Percentiles rank a stretch among this genome's conserved stretches.
Evolutionary conservation across 2,329 filamentous ascomycete genomes (phyloP).

Genomic region (Colletotrichum sp.): DNA sequence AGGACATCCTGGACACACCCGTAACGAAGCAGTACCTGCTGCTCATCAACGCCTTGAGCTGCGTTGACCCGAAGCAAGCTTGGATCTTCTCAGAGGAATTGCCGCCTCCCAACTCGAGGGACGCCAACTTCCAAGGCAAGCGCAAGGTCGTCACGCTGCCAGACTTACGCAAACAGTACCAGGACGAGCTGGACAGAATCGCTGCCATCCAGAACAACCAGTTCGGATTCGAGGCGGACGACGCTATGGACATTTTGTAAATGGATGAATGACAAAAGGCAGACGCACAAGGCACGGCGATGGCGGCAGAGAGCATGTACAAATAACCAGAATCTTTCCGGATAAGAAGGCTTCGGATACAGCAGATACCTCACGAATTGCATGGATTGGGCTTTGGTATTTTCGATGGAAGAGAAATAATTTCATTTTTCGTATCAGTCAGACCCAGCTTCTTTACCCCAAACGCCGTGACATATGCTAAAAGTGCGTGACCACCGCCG

Average conservation of each 20-base stretch:
- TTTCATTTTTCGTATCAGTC: slow-evolving; percentile 24
- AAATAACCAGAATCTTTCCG: slow-evolving; percentile 14
- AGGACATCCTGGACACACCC: slow-evolving; percentile 65
- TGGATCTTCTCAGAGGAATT: slow-evolving; percentile 72
- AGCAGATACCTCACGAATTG: slow-evolving; percentile 23
- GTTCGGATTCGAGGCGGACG: slow-evolving; percentile 73
- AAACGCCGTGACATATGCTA: slow-evolving; percentile 47
- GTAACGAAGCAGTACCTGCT: slow-evolving; percentile 82
- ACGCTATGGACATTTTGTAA: slow-evolving; percentile 57
- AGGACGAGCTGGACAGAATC: slow-evolving; percentile 86
- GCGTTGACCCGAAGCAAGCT: slow-evolving; percentile 78
- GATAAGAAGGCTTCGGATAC: neutral
- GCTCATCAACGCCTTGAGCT: slow-evolving; percentile 90
- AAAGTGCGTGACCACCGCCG: slow-evolving; percentile 24
- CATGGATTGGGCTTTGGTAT: slow-evolving; percentile 23
- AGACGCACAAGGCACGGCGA: neutral
- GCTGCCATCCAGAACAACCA: slow-evolving; percentile 88
- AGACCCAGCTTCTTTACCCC: slow-evolving; percentile 28
- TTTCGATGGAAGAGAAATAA: slow-evolving; percentile 23
- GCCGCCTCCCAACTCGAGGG: slow-evolving; percentile 16
- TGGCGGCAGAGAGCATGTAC: slow-evolving; percentile 17
- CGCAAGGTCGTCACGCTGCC: slow-evolving; percentile 84
- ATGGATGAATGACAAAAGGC: neutral
- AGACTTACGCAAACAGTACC: slow-evolving; percentile 87
- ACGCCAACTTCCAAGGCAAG: slow-evolving; percentile 43